Conservation (phyloP, 192 early-diverging fungal species). For the Coemansia umbellata region DNA sequence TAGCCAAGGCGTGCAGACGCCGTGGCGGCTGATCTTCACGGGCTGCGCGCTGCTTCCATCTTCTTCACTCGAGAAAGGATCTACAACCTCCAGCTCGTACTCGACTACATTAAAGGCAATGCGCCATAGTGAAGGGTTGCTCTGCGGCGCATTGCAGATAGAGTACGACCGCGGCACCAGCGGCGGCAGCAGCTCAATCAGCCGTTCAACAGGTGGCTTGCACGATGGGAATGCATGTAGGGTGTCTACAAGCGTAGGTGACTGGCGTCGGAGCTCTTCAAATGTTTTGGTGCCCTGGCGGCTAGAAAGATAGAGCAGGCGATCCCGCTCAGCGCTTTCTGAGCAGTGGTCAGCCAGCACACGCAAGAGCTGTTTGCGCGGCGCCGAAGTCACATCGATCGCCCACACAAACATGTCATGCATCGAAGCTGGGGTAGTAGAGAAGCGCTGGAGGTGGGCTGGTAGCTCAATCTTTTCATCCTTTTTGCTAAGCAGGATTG, state of each 20-base stretch:
- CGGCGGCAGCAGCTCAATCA: conserved; percentile 76
- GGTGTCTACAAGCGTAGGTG: conserved; percentile 76
- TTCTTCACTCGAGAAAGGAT: conserved; percentile 25
- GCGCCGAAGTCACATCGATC: conserved; percentile 67
- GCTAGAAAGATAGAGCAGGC: conserved; percentile 75
- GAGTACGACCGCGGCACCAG: conserved; percentile 89
- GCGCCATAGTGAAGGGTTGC: conserved; percentile 46
- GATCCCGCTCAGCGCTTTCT: conserved; percentile 65
- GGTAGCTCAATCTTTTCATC: conserved; percentile 42
- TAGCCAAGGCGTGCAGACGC: conserved; percentile 81
- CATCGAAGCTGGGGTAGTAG: conserved; percentile 32
- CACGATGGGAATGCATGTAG: conserved; percentile 76
- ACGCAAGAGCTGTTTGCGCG: conserved; percentile 80
- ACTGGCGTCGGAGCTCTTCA: conserved; percentile 61
- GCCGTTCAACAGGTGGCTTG: conserved; percentile 56
- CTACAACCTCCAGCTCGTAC: conserved; percentile 50
- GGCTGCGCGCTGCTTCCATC: background rate
- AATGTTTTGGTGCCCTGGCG: conserved; percentile 68
- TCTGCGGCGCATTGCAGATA: conserved; percentile 65
- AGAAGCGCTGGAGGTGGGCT: conserved; percentile 22
- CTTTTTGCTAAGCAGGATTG: conserved; percentile 17
- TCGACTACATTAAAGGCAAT: conserved; percentile 90
- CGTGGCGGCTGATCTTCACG: conserved; percentile 45
- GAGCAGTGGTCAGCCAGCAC: conserved; percentile 75
- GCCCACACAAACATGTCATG: conserved; percentile 68